Evolutionary conservation across 179 eudicot genomes (phyloP).

Genomic region (Camellia oleifera): DNA sequence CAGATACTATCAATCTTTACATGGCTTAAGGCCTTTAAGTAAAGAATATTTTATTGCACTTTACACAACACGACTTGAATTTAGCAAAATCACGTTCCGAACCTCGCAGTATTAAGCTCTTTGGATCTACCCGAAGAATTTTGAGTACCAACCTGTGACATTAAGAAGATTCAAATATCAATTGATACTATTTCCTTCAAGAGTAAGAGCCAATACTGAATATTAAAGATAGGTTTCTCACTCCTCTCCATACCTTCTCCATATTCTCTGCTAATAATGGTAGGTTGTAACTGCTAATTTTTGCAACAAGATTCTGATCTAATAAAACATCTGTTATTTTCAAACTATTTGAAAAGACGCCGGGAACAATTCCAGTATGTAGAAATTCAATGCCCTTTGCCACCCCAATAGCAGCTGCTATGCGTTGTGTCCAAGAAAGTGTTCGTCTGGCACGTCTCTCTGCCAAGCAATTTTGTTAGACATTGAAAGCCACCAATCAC

Average conservation of each 20-base stretch:
- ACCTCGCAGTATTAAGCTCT: slow-evolving; percentile 33
- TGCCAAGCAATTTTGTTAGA: slow-evolving; percentile 20
- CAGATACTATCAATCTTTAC: background rate
- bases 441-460: slow-evolving; percentile 41
- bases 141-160: slow-evolving; percentile 33
- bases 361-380: slow-evolving; percentile 75
- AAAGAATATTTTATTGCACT: background rate
- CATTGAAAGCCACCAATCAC: background rate
- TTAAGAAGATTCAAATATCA: background rate
- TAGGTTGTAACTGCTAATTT: slow-evolving; percentile 71
- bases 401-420: slow-evolving; percentile 66
- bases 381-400: slow-evolving; percentile 81
- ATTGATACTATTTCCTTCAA: background rate
- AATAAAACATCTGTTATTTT: slow-evolving; percentile 70
- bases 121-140: slow-evolving; percentile 29
- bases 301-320: slow-evolving; percentile 72
- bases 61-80: background rate
- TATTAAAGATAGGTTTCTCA: background rate
- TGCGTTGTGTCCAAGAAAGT: slow-evolving; percentile 77
- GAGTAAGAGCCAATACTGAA: background rate
- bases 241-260: slow-evolving; percentile 43
- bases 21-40: background rate
- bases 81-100: background rate
- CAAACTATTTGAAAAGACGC: slow-evolving; percentile 62
- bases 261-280: slow-evolving; percentile 55